Conservation (phyloP, 2,329 filamentous ascomycete genomes). For the Phoma herbarum region DNA sequence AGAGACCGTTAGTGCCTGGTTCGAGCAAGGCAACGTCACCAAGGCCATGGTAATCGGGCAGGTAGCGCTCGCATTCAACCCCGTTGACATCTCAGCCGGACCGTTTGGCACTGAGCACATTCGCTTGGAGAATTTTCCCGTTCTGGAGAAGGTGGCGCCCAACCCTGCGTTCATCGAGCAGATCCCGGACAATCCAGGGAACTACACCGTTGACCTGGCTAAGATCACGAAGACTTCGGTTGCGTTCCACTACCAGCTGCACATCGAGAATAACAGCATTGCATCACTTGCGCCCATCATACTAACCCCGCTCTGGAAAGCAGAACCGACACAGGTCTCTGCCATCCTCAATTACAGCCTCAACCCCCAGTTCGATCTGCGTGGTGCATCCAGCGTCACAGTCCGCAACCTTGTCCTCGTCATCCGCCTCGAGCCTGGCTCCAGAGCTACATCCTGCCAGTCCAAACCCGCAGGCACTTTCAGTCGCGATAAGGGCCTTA, state of each 20-base stretch:
- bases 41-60: slow-evolving; percentile 83
- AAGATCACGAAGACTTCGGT: slow-evolving; percentile 76
- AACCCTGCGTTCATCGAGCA: slow-evolving; percentile 91
- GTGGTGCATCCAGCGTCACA: slow-evolving; percentile 58
- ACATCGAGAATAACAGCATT: slow-evolving; percentile 66
- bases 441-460: slow-evolving; percentile 72
- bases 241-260: slow-evolving; percentile 92
- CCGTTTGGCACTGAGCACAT: slow-evolving; percentile 68
- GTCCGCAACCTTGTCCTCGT: slow-evolving; percentile 80
- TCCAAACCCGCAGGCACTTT: slow-evolving; percentile 84
- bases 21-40: slow-evolving; percentile 76
- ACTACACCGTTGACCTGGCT: slow-evolving; percentile 79
- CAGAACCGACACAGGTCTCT: slow-evolving; percentile 84
- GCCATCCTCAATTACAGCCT: slow-evolving; percentile 84
- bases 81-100: slow-evolving; percentile 56
- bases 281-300: slow-evolving; percentile 74
- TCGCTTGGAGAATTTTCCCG: slow-evolving; percentile 84
- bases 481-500: slow-evolving; percentile 75
- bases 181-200: slow-evolving; percentile 72
- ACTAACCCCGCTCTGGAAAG: slow-evolving; percentile 81
- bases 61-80: slow-evolving; percentile 85
- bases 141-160: slow-evolving; percentile 90
- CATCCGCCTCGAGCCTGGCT: slow-evolving; percentile 70
- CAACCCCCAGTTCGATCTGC: slow-evolving; percentile 71
- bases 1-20: slow-evolving; percentile 87